These are phyloP conservation scores for Arxiozyma bovina DNA, from an alignment of 1,139 yeast genomes.

Conservation along the genomic window DNA sequence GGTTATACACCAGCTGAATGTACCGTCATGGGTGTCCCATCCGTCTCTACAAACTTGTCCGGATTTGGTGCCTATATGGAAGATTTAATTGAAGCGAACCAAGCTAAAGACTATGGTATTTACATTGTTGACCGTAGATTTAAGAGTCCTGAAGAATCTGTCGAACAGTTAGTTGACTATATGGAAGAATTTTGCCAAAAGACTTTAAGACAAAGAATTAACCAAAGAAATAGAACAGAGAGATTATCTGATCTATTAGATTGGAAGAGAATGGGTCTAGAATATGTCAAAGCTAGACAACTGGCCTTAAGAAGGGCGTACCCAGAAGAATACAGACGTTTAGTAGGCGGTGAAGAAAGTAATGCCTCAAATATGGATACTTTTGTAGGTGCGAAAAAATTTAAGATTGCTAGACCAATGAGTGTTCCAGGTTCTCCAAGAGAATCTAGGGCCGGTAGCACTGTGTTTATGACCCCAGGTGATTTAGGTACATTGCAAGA, in stretches of 20 bases:
- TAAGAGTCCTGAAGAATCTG: slow-evolving; percentile 89
- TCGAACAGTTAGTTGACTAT: slow-evolving; percentile 78
- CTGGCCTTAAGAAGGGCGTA: slow-evolving; percentile 88
- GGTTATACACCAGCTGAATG: slow-evolving; percentile 99
- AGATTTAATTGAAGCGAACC: slow-evolving; percentile 76
- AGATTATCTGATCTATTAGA: slow-evolving; percentile 85
- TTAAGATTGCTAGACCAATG: slow-evolving; percentile 82
- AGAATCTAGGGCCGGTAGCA: slow-evolving; percentile 36
- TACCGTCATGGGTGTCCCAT: slow-evolving; percentile 98
- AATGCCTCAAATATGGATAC: slow-evolving; percentile 27
- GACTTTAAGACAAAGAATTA: slow-evolving; percentile 93
- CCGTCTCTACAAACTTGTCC: slow-evolving; percentile 92
- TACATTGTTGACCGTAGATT: slow-evolving; percentile 92
- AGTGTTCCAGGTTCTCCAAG: slow-evolving; percentile 96
- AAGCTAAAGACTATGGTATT: slow-evolving; percentile 87
- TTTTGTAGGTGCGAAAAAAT: slow-evolving; percentile 31
- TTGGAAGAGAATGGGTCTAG: slow-evolving; percentile 98
- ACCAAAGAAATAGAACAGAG: slow-evolving; percentile 95
- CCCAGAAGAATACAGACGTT: slow-evolving; percentile 68
- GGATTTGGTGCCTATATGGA: slow-evolving; percentile 99
- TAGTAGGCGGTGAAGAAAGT: slow-evolving; percentile 30
- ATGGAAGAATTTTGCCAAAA: slow-evolving; percentile 85
- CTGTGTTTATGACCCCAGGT: slow-evolving; percentile 89
- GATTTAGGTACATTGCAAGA: slow-evolving; percentile 95
- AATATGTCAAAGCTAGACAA: slow-evolving; percentile 90